Conservation (phyloP, 2,329 filamentous ascomycete species). For the Fusarium sp. region DNA sequence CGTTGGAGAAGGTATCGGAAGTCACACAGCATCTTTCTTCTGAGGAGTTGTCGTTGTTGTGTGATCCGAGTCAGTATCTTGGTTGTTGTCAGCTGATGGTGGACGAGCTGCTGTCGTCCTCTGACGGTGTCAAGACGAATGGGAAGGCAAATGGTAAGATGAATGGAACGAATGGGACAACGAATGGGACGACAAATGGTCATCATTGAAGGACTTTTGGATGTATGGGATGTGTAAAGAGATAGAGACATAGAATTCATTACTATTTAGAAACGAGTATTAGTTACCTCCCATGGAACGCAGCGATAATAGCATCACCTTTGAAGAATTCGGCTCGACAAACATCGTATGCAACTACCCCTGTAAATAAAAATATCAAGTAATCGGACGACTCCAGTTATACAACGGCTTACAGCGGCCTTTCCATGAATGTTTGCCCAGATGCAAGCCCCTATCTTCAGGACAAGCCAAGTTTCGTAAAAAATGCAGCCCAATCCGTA, state of each 20-base stretch:
- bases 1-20: not conserved
- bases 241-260: not conserved
- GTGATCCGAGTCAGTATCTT: slow-evolving; percentile 30
- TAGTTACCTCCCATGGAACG: too few species aligned
- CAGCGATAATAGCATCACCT: not conserved
- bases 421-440: not conserved
- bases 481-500: not conserved
- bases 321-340: not conserved
- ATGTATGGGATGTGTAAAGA: not conserved
- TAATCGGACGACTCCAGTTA: not conserved
- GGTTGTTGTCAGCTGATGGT: slow-evolving; percentile 34
- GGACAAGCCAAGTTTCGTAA: not conserved
- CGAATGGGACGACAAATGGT: not conserved
- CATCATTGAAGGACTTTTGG: not conserved
- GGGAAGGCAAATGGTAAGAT: not conserved
- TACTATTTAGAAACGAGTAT: not conserved
- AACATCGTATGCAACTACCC: not conserved
- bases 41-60: slow-evolving; percentile 11
- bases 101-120: slow-evolving; percentile 21
- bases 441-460: not conserved
- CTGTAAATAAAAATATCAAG: not conserved
- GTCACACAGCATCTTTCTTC: slow-evolving; percentile 10
- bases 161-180: not conserved
- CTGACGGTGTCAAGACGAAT: not conserved
- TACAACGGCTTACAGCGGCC: not conserved